Conservation (phyloP, 306 rosid species). For the Astragalus membranaceus region DNA sequence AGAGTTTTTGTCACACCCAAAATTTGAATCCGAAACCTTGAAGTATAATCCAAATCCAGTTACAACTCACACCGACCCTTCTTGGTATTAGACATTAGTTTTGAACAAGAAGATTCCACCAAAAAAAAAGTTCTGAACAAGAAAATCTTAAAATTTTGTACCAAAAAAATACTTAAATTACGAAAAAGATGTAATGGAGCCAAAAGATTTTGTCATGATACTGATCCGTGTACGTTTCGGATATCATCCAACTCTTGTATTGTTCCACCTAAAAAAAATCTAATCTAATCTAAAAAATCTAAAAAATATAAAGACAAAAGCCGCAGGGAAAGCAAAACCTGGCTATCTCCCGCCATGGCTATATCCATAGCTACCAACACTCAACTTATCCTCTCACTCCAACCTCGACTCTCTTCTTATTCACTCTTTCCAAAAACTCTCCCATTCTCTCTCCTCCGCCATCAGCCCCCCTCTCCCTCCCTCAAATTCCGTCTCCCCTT, state of each 20-base stretch:
- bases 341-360: conserved; percentile 75
- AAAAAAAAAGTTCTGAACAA: too few relatives aligned
- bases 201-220: too few relatives aligned
- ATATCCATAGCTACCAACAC: conserved; percentile 53
- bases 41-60: too few relatives aligned
- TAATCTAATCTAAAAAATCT: neutral
- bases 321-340: neutral
- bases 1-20: too few relatives aligned
- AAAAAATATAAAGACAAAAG: neutral
- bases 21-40: too few relatives aligned
- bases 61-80: too few relatives aligned
- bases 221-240: neutral
- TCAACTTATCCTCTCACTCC: conserved; percentile 24
- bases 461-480: conserved; percentile 22
- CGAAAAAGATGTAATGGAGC: neutral
- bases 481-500: conserved; percentile 34
- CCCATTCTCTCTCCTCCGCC: conserved; percentile 17
- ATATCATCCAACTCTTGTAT: neutral
- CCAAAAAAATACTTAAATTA: too few relatives aligned
- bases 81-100: too few relatives aligned
- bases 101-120: too few relatives aligned
- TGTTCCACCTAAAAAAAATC: neutral
- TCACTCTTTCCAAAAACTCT: conserved; percentile 6
- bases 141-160: too few relatives aligned
- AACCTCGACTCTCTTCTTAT: conserved; percentile 7